Percentiles rank a stretch among this genome's conserved stretches.
Conservation (phyloP, 371 early-diverging fungal species). For the Parasitella parasitica region DNA sequence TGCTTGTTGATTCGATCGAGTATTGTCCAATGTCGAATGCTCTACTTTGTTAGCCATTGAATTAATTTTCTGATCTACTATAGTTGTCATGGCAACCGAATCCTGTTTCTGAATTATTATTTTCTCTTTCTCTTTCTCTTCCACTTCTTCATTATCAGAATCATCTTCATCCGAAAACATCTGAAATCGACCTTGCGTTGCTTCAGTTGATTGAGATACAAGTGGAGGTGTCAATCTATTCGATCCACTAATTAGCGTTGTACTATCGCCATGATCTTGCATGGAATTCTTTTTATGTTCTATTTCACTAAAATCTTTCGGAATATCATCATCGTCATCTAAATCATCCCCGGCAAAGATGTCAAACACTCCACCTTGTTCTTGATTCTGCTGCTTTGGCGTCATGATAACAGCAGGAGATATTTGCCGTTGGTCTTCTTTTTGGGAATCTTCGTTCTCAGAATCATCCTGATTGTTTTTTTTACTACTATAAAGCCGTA, state of each 20-base stretch:
- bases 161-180: conserved; percentile 2
- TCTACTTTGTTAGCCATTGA: neutral
- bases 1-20: neutral
- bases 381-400: neutral
- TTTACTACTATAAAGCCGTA: conserved; percentile 6
- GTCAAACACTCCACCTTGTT: conserved; percentile 7
- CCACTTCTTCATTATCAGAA: conserved; percentile 11
- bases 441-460: neutral
- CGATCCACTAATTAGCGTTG: neutral
- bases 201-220: neutral
- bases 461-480: neutral
- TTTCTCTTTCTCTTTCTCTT: neutral
- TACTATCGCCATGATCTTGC: neutral
- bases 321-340: conserved; percentile 3
- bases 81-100: neutral
- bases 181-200: neutral
- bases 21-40: neutral
- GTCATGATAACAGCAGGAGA: conserved; percentile 1
- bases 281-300: neutral
- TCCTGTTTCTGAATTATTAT: neutral
- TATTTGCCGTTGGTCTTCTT: neutral
- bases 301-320: neutral
- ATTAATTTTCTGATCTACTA: neutral
- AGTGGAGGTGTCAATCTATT: neutral
- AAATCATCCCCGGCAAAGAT: conserved; percentile 3